Evolutionary conservation across 495 filamentous ascomycete species (phyloP).

Genomic region (Pyrenopolyporus hunteri): DNA sequence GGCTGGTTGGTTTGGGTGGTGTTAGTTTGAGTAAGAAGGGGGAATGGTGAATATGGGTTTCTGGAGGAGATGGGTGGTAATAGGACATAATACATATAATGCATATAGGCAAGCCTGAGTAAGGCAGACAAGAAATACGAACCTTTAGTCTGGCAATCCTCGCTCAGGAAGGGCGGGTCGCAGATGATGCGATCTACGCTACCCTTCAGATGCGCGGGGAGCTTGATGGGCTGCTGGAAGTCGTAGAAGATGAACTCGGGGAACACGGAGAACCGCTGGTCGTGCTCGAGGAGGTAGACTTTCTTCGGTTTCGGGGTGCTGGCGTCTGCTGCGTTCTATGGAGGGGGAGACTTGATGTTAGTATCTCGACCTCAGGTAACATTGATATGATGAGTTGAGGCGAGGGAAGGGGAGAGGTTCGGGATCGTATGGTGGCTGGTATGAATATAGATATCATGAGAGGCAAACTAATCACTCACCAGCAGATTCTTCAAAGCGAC

Average conservation of each 20-base stretch:
- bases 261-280: constrained; percentile 73
- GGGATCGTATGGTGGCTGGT: no score
- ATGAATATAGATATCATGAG: no score
- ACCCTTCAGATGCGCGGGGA: constrained; percentile 67
- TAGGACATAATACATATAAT: background rate
- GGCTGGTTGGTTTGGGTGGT: constrained; percentile 46
- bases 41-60: background rate
- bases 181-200: constrained; percentile 69
- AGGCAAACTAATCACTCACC: constrained; percentile 54
- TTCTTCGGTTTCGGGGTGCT: constrained; percentile 56
- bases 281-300: constrained; percentile 68
- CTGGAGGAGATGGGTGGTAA: background rate
- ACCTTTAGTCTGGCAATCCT: constrained; percentile 84
- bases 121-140: constrained; percentile 12
- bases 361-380: background rate
- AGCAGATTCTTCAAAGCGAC: constrained; percentile 72
- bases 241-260: constrained; percentile 75
- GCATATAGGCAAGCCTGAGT: constrained; percentile 1
- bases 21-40: background rate
- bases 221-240: constrained; percentile 66
- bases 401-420: background rate
- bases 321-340: constrained; percentile 40
- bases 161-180: constrained; percentile 79
- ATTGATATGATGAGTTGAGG: background rate
- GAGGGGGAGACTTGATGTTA: background rate